Evolutionary conservation across 257 asterid genomes (phyloP), one percentile per base, ranked within the genome.

Genomic region (Ocimum tenuiflorum): DNA sequence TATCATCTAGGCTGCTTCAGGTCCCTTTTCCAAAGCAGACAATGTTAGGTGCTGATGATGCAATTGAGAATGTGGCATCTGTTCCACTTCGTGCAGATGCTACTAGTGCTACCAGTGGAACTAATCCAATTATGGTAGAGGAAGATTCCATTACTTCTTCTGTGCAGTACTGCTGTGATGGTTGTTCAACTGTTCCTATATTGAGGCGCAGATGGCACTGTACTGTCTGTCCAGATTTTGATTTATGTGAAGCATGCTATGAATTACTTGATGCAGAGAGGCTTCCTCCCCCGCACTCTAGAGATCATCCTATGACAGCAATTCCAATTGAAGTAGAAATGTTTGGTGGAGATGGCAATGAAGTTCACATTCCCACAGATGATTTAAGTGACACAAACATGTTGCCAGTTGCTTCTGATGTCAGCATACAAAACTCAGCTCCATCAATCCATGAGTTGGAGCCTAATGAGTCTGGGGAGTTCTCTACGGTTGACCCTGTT

Each of bases 1-100:
- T 94, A 78, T 88, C 97, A 59, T 94, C 99, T 71, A 85, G 97
- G 78, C 70, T 94, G 79, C 96, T 94, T 75, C 99, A 94, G 83
- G 99, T 94, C 75, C 99, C 99, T 38, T 94, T 94, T 77, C 99
- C 99, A 73, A 94, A 94, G 89, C 99, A 94, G 77, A 88, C 91
- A 4, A 94, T 94, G 97, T 73, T 90, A 49, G 97, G 91, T 49
- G 67, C 85, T 20, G 99, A 94, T 76, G 95, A 94, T 59, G 77
- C 74, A n/a, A 61, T 75, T 48, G 97, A 94, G 65, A 81, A 71
- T 77, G 69, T 84, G 53, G 63, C 78, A 15, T 63, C 95, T 60
- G 87, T 65, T 76, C 79, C 99, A 55, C 76, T 65, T 15, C 94
- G 73, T 67, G 75, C 84, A 56, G 99, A 86, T 71, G 72, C 78